These are phyloP conservation scores for Plenodomus lindquistii DNA, from an alignment of 2,329 filamentous ascomycete genomes.

Conservation along the genomic window DNA sequence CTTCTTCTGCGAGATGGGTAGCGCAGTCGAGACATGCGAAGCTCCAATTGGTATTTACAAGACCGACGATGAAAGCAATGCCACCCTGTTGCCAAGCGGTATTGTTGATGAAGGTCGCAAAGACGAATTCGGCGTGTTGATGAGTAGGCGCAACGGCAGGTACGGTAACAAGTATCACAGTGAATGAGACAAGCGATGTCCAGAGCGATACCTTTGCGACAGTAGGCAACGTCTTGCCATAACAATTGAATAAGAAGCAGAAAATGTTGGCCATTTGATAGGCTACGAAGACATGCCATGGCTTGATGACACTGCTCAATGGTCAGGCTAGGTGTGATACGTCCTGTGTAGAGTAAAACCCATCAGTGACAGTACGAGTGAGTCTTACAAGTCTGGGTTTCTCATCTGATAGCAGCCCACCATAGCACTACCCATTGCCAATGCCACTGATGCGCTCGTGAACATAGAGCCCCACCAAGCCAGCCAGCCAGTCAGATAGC, in stretches of 20 bases:
- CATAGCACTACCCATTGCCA: slow-evolving; percentile 53
- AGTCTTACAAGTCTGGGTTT: slow-evolving; percentile 57
- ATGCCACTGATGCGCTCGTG: slow-evolving; percentile 56
- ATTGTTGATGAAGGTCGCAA: slow-evolving; percentile 57
- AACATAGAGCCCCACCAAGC: slow-evolving; percentile 60
- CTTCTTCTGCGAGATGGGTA: slow-evolving; percentile 57
- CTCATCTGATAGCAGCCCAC: slow-evolving; percentile 58
- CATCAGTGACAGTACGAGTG: not conserved
- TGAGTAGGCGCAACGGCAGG: slow-evolving; percentile 50
- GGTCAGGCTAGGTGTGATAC: not conserved
- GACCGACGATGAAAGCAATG: slow-evolving; percentile 57
- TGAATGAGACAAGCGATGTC: slow-evolving; percentile 53
- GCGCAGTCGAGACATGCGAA: slow-evolving; percentile 57
- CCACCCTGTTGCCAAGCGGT: slow-evolving; percentile 53
- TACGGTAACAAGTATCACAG: slow-evolving; percentile 54
- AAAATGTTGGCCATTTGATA: slow-evolving; percentile 55
- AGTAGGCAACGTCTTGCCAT: slow-evolving; percentile 41
- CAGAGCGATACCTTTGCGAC: slow-evolving; percentile 52
- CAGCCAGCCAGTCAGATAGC: slow-evolving; percentile 56
- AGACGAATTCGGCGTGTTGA: slow-evolving; percentile 55
- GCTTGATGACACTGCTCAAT: slow-evolving; percentile 31
- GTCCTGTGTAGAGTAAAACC: not conserved
- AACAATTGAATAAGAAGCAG: slow-evolving; percentile 55
- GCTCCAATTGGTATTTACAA: slow-evolving; percentile 57
- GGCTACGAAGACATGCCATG: slow-evolving; percentile 48